Evolutionary conservation across 1,139 yeast species (phyloP).

Genomic region (Kodamaea ohmeri): DNA sequence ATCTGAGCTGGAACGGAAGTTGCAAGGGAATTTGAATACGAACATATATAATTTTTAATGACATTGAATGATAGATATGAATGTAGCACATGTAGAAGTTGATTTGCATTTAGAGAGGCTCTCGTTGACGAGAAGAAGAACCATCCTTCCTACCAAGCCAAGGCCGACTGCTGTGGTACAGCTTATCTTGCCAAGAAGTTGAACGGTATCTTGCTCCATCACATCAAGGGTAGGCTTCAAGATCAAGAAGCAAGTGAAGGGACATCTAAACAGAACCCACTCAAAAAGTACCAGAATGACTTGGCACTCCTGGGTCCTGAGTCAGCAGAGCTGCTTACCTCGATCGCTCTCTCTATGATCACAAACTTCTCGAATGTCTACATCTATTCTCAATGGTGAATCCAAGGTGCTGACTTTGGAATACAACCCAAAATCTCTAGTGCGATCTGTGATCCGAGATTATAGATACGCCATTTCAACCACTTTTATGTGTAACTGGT

Average conservation of each 20-base stretch:
- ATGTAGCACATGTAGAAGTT: no score
- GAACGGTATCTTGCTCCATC: slow-evolving; percentile 85
- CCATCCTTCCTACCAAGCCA: slow-evolving; percentile 76
- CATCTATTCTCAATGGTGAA: slow-evolving; percentile 90
- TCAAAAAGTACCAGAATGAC: slow-evolving; percentile 81
- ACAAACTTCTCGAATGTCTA: slow-evolving; percentile 93
- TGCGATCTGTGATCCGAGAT: no score
- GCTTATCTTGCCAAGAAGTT: slow-evolving; percentile 93
- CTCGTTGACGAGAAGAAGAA: slow-evolving; percentile 70
- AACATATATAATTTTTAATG: no score
- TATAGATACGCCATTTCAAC: no score
- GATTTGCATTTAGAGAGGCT: slow-evolving; percentile 87
- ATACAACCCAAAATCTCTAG: no score
- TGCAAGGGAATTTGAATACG: no score
- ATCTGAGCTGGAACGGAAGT: no score
- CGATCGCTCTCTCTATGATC: slow-evolving; percentile 84
- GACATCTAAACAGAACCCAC: slow-evolving; percentile 79
- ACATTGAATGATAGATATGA: no score
- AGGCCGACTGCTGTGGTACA: slow-evolving; percentile 92
- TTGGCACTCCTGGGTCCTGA: slow-evolving; percentile 78
- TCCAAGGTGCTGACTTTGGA: slow-evolving; percentile 81
- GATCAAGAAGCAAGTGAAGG: no score
- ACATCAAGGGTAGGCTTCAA: slow-evolving; percentile 89
- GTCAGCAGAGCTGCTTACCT: slow-evolving; percentile 82
- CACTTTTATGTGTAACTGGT: no score